Conservation (phyloP, 23 red algal genomes). For the Pyropia yezoensis region DNA sequence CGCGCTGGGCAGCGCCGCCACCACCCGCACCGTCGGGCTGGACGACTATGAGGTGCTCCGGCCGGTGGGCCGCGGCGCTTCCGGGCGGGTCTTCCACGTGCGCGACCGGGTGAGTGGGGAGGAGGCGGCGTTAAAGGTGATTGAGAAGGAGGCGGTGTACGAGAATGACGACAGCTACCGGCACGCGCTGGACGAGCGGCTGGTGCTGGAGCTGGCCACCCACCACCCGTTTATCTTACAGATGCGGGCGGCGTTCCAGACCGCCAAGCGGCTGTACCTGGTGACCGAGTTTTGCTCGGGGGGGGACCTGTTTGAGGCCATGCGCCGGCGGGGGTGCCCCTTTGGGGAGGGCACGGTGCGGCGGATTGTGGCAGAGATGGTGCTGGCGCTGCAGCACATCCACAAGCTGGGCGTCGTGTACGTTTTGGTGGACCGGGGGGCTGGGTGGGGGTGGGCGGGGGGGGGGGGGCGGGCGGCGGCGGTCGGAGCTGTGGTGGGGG, state of each 20-base stretch:
- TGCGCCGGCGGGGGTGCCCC: conserved; percentile 54
- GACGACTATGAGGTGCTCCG: conserved; percentile 79
- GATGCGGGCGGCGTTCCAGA: conserved; percentile 88
- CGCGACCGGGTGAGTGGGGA: conserved; percentile 51
- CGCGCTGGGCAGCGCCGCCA: conserved; percentile 29
- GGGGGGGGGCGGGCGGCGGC: too few species aligned
- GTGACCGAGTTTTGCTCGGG: conserved; percentile 89
- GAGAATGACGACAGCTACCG: conserved; percentile 54
- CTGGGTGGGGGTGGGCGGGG: too few species aligned
- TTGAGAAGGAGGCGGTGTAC: conserved; percentile 75
- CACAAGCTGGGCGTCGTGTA: conserved; percentile 74
- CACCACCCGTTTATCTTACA: conserved; percentile 86
- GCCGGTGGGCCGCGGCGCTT: conserved; percentile 66
- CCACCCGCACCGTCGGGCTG: conserved; percentile 28
- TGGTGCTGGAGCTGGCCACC: conserved; percentile 78
- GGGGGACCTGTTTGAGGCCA: conserved; percentile 82
- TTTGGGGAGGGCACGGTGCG: conserved; percentile 41
- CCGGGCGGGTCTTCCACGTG: conserved; percentile 53
- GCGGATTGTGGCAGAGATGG: conserved; percentile 65
- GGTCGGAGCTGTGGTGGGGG: too few species aligned
- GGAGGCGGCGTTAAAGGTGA: conserved; percentile 73
- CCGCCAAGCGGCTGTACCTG: conserved; percentile 66
- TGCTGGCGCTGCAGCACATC: conserved; percentile 76
- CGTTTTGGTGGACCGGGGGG: too few species aligned
- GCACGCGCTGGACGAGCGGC: conserved; percentile 85